Evolutionary conservation across 257 asterid species (phyloP), one percentile per base, ranked within the genome.

Genomic region (Jaltomata sinuosa): DNA sequence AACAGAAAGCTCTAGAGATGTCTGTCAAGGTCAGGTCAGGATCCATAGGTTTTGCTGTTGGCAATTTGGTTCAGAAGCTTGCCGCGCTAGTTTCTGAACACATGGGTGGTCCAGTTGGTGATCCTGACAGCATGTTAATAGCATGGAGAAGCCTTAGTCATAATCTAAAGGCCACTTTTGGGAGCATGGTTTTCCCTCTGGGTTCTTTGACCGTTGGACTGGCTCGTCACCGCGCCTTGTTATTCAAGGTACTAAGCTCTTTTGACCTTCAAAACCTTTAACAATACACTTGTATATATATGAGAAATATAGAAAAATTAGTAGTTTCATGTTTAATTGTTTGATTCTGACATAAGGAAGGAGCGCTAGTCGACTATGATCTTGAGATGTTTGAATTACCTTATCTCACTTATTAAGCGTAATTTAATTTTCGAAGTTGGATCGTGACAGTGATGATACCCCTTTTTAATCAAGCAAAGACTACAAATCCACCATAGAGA

Each of bases 201-300:
- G 98, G 98, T 86, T 94, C 98, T 81, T 91, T 96, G 87, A 91
- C 94, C 11, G 77, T 90, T 83, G 99, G 99, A 54, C 76, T 96
- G 92, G 95, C 99, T 87, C 99, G 99, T 84, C 99, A 96, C 52
- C 96, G 99, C 55, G 98, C 99, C 11, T 90, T 96, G 90, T 85
- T 96, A 84, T 96, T 96, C 87, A 96, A 96, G 98, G 99, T 94
- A 92, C 53, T 29, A 21, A 84, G 80, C 84, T 84, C 84, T 82
- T 85, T 77, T 49, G 81, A 77, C 81, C 81, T 8, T 49, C 81
- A 49, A 47, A 49, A 77, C 61, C 59, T 76, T 47, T 76, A 27
- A 45, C 22, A 27, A 16, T 49, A 47, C 5, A 27, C 40, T 47
- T 76, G 7, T 49, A 27, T 76, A 25, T 49, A 27, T 49, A 16